A percentile compares a stretch with the other conserved stretches of the same genome.
These are phyloP conservation scores for Anethum foeniculum DNA, from an alignment of 140 eudicot genomes.

Conservation along the genomic window DNA sequence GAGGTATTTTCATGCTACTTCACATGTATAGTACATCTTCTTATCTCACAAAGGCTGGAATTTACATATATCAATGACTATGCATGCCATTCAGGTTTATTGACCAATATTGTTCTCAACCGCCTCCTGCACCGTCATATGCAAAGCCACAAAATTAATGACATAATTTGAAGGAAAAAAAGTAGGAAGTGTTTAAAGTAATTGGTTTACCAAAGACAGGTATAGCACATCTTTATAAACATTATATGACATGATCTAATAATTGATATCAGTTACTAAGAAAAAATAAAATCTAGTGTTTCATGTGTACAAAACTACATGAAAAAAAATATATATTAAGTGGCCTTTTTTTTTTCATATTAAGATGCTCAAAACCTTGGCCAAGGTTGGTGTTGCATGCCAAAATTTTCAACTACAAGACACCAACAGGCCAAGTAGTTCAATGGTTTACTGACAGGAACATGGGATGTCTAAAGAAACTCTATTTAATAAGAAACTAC, in stretches of 20 bases:
- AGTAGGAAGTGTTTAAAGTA: too few species aligned
- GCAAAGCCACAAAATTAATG: not conserved
- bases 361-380: not conserved
- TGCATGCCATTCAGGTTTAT: not conserved
- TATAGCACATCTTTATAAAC: not conserved
- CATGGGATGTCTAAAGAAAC: not conserved
- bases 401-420: not conserved
- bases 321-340: not conserved
- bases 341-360: not conserved
- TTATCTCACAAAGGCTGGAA: not conserved
- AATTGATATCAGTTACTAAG: not conserved
- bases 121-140: constrained; percentile 7
- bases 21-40: not conserved
- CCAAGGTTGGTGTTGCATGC: not conserved
- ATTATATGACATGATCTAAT: not conserved
- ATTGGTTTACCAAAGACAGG: not conserved
- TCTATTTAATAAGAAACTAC: not conserved
- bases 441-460: not conserved
- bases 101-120: not conserved
- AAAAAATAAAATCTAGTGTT: not conserved
- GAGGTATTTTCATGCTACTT: not conserved
- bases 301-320: not conserved
- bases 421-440: not conserved
- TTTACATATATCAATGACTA: not conserved
- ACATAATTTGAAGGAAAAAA: not conserved